These are phyloP conservation scores for Postia placenta DNA, from an alignment of 768 basidiomycete species.

Conservation along the genomic window DNA sequence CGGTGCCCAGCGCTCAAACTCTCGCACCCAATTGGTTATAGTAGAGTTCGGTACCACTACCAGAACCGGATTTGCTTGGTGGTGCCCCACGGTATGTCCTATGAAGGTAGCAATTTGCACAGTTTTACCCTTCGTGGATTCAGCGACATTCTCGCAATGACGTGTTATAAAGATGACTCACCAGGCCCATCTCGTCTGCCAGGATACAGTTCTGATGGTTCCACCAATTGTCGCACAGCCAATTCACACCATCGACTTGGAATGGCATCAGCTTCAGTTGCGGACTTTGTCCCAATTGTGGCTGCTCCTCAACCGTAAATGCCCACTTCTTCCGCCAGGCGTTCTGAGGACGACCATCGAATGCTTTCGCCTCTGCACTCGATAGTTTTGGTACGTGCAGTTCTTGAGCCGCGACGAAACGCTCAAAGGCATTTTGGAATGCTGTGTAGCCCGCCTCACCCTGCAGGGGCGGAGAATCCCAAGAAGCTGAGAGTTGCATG, in stretches of 20 bases:
- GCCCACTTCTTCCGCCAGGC: slow-evolving; percentile 42
- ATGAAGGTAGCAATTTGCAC: slow-evolving; percentile 88
- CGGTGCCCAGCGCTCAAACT: slow-evolving; percentile 86
- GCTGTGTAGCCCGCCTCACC: slow-evolving; percentile 53
- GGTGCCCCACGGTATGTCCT: slow-evolving; percentile 51
- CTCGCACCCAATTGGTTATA: slow-evolving; percentile 91
- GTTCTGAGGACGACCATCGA: slow-evolving; percentile 39
- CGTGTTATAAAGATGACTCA: slow-evolving; percentile 26
- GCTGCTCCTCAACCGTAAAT: slow-evolving; percentile 46
- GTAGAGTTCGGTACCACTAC: slow-evolving; percentile 97
- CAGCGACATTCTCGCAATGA: slow-evolving; percentile 3
- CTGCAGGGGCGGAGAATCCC: slow-evolving; percentile 80
- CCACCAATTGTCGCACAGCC: slow-evolving; percentile 89
- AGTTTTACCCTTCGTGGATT: slow-evolving; percentile 68
- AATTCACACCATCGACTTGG: slow-evolving; percentile 81
- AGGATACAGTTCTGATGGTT: slow-evolving; percentile 78
- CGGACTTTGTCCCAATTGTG: slow-evolving; percentile 60
- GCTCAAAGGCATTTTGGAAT: slow-evolving; percentile 61
- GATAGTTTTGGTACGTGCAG: slow-evolving; percentile 53
- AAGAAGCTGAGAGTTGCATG: slow-evolving; percentile 55
- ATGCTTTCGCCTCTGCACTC: slow-evolving; percentile 32
- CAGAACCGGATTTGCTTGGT: slow-evolving; percentile 68
- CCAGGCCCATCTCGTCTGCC: slow-evolving; percentile 97
- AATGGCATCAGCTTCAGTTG: slow-evolving; percentile 78
- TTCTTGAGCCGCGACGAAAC: slow-evolving; percentile 55